These are phyloP conservation scores for Picea abies DNA, from an alignment of 83 land plant genomes.

Conservation along the genomic window DNA sequence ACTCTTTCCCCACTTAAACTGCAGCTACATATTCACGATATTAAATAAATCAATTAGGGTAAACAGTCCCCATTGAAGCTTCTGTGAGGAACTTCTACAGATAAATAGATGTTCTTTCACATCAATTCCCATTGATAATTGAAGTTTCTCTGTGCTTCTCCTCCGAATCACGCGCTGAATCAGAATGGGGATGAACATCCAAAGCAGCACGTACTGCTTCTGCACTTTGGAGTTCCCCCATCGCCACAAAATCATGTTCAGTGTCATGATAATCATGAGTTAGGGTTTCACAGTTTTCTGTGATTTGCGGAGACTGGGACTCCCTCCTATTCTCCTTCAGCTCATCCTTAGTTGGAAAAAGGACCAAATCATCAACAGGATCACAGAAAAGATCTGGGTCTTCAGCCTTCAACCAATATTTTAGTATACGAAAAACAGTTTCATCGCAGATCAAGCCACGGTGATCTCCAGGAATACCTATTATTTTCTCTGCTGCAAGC, in stretches of 20 bases:
- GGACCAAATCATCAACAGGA: slow-evolving; percentile 81
- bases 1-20: too few species aligned
- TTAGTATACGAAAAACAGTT: slow-evolving; percentile 75
- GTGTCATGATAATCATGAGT: slow-evolving; percentile 23
- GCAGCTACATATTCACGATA: too few species aligned
- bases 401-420: slow-evolving; percentile 76
- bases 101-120: background rate
- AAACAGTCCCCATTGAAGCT: slow-evolving; percentile 2
- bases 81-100: background rate
- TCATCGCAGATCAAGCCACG: slow-evolving; percentile 75
- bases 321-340: slow-evolving; percentile 48
- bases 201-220: slow-evolving; percentile 53
- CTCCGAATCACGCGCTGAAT: slow-evolving; percentile 24
- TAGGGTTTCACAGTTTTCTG: slow-evolving; percentile 64
- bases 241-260: slow-evolving; percentile 25
- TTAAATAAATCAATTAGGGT: background rate
- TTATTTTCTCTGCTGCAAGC: slow-evolving; percentile 82
- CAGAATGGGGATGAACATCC: slow-evolving; percentile 41
- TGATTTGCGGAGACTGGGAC: slow-evolving; percentile 26
- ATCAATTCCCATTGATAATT: slow-evolving; percentile 34
- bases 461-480: slow-evolving; percentile 93
- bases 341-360: slow-evolving; percentile 79
- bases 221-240: slow-evolving; percentile 21
- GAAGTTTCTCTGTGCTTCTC: slow-evolving; percentile 51
- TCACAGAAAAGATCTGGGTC: slow-evolving; percentile 45